A percentile compares a stretch with the other conserved stretches of the same genome.
These are phyloP conservation scores for Dendrothele bispora DNA, from an alignment of 768 basidiomycete genomes.

Conservation along the genomic window DNA sequence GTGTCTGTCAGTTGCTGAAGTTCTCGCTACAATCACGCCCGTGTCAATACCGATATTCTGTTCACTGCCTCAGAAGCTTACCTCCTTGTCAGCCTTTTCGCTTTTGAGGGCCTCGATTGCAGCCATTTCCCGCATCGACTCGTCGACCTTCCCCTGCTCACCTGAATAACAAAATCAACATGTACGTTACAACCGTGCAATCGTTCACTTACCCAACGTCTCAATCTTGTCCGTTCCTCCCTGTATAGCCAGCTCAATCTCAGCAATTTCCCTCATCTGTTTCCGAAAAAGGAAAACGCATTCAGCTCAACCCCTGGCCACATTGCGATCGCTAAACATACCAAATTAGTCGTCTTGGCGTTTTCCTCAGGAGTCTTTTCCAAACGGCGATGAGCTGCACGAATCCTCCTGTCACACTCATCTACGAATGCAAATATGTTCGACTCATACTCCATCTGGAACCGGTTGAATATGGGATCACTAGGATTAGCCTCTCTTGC, in stretches of 20 bases:
- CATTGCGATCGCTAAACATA: conserved; percentile 30
- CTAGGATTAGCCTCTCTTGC: conserved; percentile 74
- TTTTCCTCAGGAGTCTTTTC: conserved; percentile 99
- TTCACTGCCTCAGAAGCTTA: too few species aligned
- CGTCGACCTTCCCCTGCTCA: conserved; percentile 98
- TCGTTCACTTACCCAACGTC: conserved; percentile 61
- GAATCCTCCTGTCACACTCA: conserved; percentile 96
- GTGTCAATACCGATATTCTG: not conserved
- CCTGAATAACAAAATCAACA: conserved; percentile 43
- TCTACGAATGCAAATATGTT: conserved; percentile 97
- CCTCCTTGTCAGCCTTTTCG: conserved; percentile 96
- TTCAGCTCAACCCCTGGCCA: conserved; percentile 1
- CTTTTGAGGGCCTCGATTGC: conserved; percentile 97
- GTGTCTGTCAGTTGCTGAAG: conserved; percentile 96
- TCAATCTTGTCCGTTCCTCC: conserved; percentile 99
- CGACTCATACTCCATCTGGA: conserved; percentile 94
- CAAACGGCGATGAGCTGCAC: conserved; percentile 88
- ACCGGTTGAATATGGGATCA: conserved; percentile 81
- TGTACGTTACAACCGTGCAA: not conserved
- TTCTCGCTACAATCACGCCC: conserved; percentile 62
- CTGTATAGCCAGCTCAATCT: conserved; percentile 98
- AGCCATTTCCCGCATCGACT: conserved; percentile 96
- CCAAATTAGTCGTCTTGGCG: conserved; percentile 96
- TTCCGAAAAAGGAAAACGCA: not conserved
- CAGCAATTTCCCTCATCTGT: conserved; percentile 98